Percentiles rank a stretch among this genome's conserved stretches.
Evolutionary conservation across 805 yeast species (phyloP).

Genomic region (Ogataea corticis): DNA sequence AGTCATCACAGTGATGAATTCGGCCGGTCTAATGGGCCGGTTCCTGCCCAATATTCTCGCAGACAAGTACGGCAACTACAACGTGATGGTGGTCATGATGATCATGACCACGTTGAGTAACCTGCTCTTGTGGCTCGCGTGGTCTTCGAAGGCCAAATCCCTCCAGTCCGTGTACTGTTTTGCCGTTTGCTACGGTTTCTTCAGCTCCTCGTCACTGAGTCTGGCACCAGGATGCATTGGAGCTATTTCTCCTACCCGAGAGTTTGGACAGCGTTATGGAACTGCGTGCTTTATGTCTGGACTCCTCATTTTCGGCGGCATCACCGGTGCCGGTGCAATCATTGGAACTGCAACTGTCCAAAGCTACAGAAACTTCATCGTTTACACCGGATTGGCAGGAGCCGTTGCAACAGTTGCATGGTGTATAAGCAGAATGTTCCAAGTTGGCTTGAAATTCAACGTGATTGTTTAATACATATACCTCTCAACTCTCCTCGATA

Average conservation of each 20-base stretch:
- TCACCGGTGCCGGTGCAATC: conserved; percentile 47
- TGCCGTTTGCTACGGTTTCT: conserved; percentile 53
- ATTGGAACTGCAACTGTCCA: conserved; percentile 31
- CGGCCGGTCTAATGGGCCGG: conserved; percentile 41
- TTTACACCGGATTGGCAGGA: conserved; percentile 44
- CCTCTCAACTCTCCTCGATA: background rate
- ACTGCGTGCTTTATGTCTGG: conserved; percentile 50
- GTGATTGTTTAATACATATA: background rate
- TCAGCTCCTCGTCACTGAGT: conserved; percentile 56
- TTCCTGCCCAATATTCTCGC: conserved; percentile 42
- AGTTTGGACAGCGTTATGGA: conserved; percentile 68
- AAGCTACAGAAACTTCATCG: conserved; percentile 44
- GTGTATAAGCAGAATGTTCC: conserved; percentile 39
- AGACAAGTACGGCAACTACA: conserved; percentile 43
- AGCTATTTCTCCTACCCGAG: conserved; percentile 53
- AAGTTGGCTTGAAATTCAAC: conserved; percentile 44
- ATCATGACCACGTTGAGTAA: conserved; percentile 38
- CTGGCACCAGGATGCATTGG: conserved; percentile 63
- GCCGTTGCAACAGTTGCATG: conserved; percentile 40
- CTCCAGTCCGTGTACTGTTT: conserved; percentile 46
- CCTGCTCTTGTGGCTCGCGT: conserved; percentile 57
- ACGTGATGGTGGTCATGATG: conserved; percentile 41
- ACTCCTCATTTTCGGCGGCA: conserved; percentile 32
- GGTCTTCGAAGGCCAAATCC: conserved; percentile 35
- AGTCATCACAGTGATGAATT: conserved; percentile 41